Evolutionary conservation across 805 yeast genomes (phyloP), one percentile per base, ranked within the genome.

Genomic region (Pichia pseudocactophila): DNA sequence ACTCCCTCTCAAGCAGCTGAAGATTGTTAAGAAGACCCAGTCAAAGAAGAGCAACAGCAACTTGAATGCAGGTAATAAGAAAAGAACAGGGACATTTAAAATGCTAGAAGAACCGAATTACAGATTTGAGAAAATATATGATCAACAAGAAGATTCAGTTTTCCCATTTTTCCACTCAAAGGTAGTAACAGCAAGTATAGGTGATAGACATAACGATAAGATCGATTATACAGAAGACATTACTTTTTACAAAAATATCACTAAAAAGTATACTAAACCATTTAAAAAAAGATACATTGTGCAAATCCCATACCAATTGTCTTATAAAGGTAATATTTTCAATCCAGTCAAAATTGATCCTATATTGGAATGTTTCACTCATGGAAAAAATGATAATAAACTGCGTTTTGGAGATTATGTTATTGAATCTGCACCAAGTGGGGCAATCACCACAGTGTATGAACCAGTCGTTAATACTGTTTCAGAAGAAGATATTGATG

Each of bases 261-360:
- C 46, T 11, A 48, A 44, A 16, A 53, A 52, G 30, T 52, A 50
- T 30, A 37, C 43, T 5, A 37, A 43, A 19, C 54, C 50, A 18
- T n/a, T 49, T 12, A 38, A 40, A 16, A 27, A 30, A 5, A 18
- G 12, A 5, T 28, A 25, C 3, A 17, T 20, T 15, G 36, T 39
- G 4, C 32, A 16, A 28, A 30, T 30, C 15, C n/a, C 39, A n/a
- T 25, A 41, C 30, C 38, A 15, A 16, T 36, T 8, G 28, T 34
- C 25, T 20, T 33, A 20, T 32, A 41, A 10, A 37, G 40, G 15
- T 16, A 22, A 15, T 31, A n/a, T 26, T 13, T 12, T 32, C 8
- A 15, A 32, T 20, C 12, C 36, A 19, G 16, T 4, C 11, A 35
- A 19, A 26, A 8, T 42, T 9, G 52, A 51, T 34, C 41, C 47